A percentile compares a stretch with the other conserved stretches of the same genome.
phyloP scores from a whole-genome alignment of 1,284 basidiomycete genomes.

The Trichosporon faecale region DNA sequence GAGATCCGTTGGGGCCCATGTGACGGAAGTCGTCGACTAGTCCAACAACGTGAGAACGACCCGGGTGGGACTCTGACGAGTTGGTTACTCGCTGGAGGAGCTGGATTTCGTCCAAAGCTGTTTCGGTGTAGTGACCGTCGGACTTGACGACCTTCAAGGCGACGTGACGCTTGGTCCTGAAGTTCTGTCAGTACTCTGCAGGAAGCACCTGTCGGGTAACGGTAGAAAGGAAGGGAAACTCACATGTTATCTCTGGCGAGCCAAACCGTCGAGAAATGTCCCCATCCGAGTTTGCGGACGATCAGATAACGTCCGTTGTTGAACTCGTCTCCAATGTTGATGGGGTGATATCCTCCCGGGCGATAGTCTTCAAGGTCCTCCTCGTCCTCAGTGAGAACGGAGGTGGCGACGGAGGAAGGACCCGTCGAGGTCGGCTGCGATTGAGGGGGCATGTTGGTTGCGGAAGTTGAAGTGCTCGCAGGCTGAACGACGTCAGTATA shows the following conservation, averaged over 20 bases:
- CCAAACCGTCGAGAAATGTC: slow-evolving; percentile 96
- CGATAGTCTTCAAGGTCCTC: slow-evolving; percentile 66
- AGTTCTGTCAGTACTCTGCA: slow-evolving; percentile 2
- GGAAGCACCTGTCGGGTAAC: neutral
- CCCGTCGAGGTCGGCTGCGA: slow-evolving; percentile 22
- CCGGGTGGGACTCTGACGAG: slow-evolving; percentile 64
- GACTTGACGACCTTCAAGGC: slow-evolving; percentile 99
- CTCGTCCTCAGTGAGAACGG: slow-evolving; percentile 53
- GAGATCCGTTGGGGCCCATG: slow-evolving; percentile 91
- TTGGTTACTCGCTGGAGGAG: slow-evolving; percentile 91
- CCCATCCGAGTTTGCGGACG: slow-evolving; percentile 94
- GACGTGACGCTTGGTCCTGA: slow-evolving; percentile 88
- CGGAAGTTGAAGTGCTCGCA: neutral
- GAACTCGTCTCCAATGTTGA: slow-evolving; percentile 90
- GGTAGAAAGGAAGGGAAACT: slow-evolving; percentile 40
- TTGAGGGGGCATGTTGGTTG: slow-evolving; percentile 20
- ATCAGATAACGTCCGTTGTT: slow-evolving; percentile 84
- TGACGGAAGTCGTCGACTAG: slow-evolving; percentile 97
- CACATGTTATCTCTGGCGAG: slow-evolving; percentile 81
- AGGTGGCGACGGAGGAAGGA: slow-evolving; percentile 41
- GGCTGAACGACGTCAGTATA: neutral
- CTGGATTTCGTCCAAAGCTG: slow-evolving; percentile 97
- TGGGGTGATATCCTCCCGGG: slow-evolving; percentile 90
- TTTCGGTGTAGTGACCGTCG: slow-evolving; percentile 94
- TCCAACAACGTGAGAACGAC: slow-evolving; percentile 71